phyloP scores from a whole-genome alignment of 1,139 yeast species.

The Blastobotrys niveus region DNA sequence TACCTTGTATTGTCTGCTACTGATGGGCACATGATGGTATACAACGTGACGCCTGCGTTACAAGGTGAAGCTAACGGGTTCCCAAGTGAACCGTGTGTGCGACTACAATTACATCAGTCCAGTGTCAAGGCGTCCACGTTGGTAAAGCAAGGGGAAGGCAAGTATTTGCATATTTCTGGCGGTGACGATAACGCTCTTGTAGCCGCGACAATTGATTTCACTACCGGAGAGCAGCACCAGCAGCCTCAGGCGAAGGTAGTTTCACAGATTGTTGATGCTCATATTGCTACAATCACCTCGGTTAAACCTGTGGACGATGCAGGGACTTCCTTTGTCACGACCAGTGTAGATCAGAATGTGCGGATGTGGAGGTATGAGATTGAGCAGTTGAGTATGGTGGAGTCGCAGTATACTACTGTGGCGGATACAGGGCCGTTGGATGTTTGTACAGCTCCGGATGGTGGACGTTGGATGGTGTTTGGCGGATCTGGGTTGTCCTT shows the following conservation, averaged over 20 bases:
- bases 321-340: slow-evolving; percentile 43
- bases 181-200: slow-evolving; percentile 86
- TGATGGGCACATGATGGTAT: slow-evolving; percentile 69
- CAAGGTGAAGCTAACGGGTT: slow-evolving; percentile 13
- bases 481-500: slow-evolving; percentile 33
- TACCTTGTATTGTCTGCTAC: slow-evolving; percentile 62
- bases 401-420: slow-evolving; percentile 62
- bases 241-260: slow-evolving; percentile 23
- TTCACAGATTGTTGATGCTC: slow-evolving; percentile 45
- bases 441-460: slow-evolving; percentile 10
- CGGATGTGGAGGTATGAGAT: slow-evolving; percentile 50
- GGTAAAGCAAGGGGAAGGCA: slow-evolving; percentile 2
- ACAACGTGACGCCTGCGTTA: slow-evolving; percentile 12
- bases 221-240: slow-evolving; percentile 26
- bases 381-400: slow-evolving; percentile 35
- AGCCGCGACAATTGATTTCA: slow-evolving; percentile 38
- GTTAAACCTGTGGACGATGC: slow-evolving; percentile 36
- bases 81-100: slow-evolving; percentile 23
- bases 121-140: slow-evolving; percentile 52
- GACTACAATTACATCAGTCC: slow-evolving; percentile 69
- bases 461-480: slow-evolving; percentile 15
- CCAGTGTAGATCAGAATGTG: slow-evolving; percentile 75
- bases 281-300: slow-evolving; percentile 81
- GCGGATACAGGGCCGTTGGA: slow-evolving; percentile 81
- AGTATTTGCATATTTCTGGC: slow-evolving; percentile 54